phyloP scores from a whole-genome alignment of 2,329 filamentous ascomycete genomes.

The Thelonectria discophora region DNA sequence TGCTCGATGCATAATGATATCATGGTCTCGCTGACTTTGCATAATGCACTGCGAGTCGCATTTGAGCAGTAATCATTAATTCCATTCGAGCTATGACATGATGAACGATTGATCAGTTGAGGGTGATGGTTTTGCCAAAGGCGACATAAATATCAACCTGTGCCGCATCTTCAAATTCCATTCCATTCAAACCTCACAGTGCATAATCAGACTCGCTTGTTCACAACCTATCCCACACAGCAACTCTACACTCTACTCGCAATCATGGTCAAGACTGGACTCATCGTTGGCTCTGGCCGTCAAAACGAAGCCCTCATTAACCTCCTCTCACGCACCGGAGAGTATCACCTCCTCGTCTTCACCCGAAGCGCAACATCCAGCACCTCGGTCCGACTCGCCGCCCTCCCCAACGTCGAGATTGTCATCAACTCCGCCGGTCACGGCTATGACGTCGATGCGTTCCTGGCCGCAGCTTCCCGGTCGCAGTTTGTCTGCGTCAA shows the following conservation, averaged over 20 bases:
- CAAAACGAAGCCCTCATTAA: constrained; percentile 1
- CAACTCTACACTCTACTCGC: too few species aligned
- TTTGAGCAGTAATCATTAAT: too few species aligned
- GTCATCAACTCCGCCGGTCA: background rate
- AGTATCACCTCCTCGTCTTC: constrained; percentile 8
- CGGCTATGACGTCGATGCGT: constrained; percentile 7
- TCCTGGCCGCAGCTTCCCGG: background rate
- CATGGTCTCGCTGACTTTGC: background rate
- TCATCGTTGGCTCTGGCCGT: constrained; percentile 5
- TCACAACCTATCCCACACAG: background rate
- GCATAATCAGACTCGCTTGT: too few species aligned
- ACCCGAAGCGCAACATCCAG: constrained; percentile 2
- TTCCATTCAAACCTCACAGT: background rate
- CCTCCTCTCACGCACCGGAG: background rate
- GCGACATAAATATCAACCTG: background rate
- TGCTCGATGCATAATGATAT: background rate
- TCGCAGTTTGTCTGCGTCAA: background rate
- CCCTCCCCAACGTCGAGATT: constrained; percentile 9
- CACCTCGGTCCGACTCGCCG: background rate
- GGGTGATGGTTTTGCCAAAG: background rate
- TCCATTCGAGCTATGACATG: too few species aligned
- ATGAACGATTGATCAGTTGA: background rate
- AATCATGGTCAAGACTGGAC: constrained; percentile 2
- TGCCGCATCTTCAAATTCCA: background rate
- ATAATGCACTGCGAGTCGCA: background rate